Evolutionary conservation across 306 rosid species (phyloP).

Genomic region (apple (Malus domestica)): DNA sequence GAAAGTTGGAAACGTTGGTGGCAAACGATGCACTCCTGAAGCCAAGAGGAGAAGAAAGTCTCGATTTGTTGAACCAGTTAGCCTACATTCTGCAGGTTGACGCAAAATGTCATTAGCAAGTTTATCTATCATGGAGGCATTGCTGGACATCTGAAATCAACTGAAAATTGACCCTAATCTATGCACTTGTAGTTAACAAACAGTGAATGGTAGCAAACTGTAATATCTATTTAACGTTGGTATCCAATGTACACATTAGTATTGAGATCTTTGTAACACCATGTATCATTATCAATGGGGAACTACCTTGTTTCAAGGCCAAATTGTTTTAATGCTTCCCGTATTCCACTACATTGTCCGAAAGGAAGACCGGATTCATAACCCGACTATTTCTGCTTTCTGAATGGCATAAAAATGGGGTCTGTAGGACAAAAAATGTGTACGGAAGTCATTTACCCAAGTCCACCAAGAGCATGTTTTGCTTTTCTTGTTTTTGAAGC

Average conservation of each 20-base stretch:
- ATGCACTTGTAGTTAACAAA: conserved; percentile 7
- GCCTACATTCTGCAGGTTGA: conserved; percentile 46
- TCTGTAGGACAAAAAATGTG: too few species aligned
- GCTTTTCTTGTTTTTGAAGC: neutral
- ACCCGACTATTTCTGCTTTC: too few species aligned
- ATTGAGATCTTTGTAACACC: neutral
- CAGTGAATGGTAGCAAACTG: neutral
- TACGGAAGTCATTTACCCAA: neutral
- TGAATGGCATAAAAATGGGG: too few species aligned
- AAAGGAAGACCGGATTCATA: neutral
- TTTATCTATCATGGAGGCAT: conserved; percentile 1
- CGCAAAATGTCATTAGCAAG: neutral
- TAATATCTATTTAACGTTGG: neutral
- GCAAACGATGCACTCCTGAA: conserved; percentile 53
- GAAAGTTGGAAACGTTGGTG: conserved; percentile 46
- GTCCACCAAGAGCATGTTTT: neutral
- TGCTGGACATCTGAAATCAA: conserved; percentile 24
- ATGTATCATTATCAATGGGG: neutral
- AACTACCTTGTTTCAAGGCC: neutral
- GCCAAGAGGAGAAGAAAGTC: conserved; percentile 66
- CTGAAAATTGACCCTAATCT: neutral
- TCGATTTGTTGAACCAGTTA: conserved; percentile 42
- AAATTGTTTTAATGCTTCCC: too few species aligned
- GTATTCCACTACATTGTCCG: too few species aligned
- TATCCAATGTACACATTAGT: conserved; percentile 1